Evolutionary conservation across 164 flowering plant species (phyloP).

Genomic region (Macadamia integrifolia): DNA sequence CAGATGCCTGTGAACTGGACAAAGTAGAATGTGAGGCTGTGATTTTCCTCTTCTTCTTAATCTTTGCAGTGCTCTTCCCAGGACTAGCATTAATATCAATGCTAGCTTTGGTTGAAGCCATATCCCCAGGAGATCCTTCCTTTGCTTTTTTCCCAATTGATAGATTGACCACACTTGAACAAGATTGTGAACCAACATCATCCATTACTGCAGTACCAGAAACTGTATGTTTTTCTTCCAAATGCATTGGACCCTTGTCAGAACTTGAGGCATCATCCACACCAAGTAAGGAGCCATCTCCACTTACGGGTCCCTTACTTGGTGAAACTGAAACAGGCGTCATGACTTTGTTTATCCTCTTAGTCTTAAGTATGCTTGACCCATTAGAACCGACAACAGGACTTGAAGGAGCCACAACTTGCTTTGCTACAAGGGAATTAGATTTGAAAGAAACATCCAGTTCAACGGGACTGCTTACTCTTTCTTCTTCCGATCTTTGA

Average conservation of each 20-base stretch:
- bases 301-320: conserved; percentile 12
- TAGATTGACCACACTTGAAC: conserved; percentile 2
- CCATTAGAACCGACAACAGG: conserved; percentile 20
- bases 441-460: conserved; percentile 82
- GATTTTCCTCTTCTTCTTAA: conserved; percentile 32
- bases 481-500: conserved; percentile 22
- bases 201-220: conserved; percentile 9
- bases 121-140: conserved; percentile 7
- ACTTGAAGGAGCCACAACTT: conserved; percentile 36
- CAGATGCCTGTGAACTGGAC: conserved; percentile 8
- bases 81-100: conserved; percentile 8
- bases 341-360: conserved; percentile 22
- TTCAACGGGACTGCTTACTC: conserved; percentile 53
- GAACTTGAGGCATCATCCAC: conserved; percentile 14
- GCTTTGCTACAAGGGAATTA: conserved; percentile 67
- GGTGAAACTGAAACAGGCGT: conserved; percentile 3
- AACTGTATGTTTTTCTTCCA: conserved; percentile 11
- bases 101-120: conserved; percentile 7
- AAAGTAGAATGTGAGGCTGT: conserved; percentile 4
- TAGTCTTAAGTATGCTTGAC: conserved; percentile 19
- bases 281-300: conserved; percentile 7
- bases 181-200: conserved; percentile 9
- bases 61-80: conserved; percentile 9
- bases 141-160: conserved; percentile 5
- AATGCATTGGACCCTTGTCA: conserved; percentile 12